A percentile compares a stretch with the other conserved stretches of the same genome.
Conservation (phyloP, 352 stramenopile species). For the Pythium phragmiticola region DNA sequence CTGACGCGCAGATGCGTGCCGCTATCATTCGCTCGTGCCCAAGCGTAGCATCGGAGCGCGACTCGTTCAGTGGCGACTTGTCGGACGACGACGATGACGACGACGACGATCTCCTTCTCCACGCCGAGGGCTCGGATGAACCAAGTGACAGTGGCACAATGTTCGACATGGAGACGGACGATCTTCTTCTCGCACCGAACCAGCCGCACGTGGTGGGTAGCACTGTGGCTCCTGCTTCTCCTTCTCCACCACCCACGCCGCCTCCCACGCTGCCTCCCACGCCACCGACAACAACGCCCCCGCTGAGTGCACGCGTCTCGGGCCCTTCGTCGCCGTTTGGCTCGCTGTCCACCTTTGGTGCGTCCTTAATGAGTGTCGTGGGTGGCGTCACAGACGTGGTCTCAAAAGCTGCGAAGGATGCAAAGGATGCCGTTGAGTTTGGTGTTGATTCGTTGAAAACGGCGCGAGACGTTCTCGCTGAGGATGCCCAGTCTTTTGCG, state of each 20-base stretch:
- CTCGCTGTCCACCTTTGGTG: slow-evolving; percentile 47
- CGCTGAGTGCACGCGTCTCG: slow-evolving; percentile 8
- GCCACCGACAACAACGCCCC: background rate
- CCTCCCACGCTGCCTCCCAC: background rate
- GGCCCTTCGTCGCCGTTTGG: slow-evolving; percentile 35
- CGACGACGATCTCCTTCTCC: slow-evolving; percentile 15
- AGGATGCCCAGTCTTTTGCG: slow-evolving; percentile 64
- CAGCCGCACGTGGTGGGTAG: background rate
- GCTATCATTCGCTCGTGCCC: slow-evolving; percentile 70
- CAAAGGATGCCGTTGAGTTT: slow-evolving; percentile 72
- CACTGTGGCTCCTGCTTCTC: background rate
- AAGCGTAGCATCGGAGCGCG: slow-evolving; percentile 48
- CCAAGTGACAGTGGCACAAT: background rate
- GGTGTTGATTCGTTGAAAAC: slow-evolving; percentile 74
- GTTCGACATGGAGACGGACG: slow-evolving; percentile 26
- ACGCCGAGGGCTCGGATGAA: slow-evolving; percentile 21
- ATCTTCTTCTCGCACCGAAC: slow-evolving; percentile 5
- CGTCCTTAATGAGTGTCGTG: slow-evolving; percentile 61
- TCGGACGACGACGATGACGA: slow-evolving; percentile 55
- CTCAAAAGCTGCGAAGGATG: slow-evolving; percentile 69
- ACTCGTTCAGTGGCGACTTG: slow-evolving; percentile 31
- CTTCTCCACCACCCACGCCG: background rate
- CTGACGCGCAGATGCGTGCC: slow-evolving; percentile 75
- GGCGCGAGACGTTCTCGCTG: slow-evolving; percentile 59
- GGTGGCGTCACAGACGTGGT: slow-evolving; percentile 69